Evolutionary conservation across 139 green algal species (phyloP), one percentile per base, ranked within the genome.

Genomic region (Nannochloris sp.): DNA sequence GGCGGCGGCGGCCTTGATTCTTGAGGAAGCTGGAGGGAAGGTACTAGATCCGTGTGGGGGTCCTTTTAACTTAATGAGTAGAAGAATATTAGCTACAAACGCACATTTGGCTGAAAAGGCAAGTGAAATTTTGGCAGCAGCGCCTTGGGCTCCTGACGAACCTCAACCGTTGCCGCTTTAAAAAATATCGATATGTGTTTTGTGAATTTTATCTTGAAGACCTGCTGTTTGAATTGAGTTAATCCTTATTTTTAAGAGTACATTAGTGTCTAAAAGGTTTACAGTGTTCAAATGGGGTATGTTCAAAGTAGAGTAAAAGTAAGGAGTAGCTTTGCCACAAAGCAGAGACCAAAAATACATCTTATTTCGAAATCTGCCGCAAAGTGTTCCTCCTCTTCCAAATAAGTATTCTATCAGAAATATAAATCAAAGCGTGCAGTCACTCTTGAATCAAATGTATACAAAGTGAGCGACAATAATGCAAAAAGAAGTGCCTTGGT

Each of bases 1-100:
- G 47, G 83, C 78, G 15, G 85, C 82, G 3, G 81, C 51, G 2
- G 64, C 77, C 31, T 44, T 86, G 15, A 78, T 89, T 31, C 62
- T 90, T 48, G 31, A 81, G 60, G 85, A 97, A 63, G 92, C 92
- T 29, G 90, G 91, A 6, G 92, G 90, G 6, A 27, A 69, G 13
- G 76, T 96, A 34, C 45, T 89, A 31, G 92, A 97, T 68, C 90
- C 90, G 1, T 54, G 69, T 30, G 91, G 91, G 0, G 75, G 68
- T 1, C 73, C 78, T 2, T 92, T 93, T 58, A 66, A 85, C 44
- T 44, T 96, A 2, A 92, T 92, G 81, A 68, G 64, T 13, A 64
- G 87, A 12, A 66, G 91, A 1, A 87, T 97, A 60, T 76, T 96
- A 47, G 89, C 64, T 10, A 79, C 72, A 29, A 90, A 87, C 14